Evolutionary conservation across 768 basidiomycete genomes (phyloP).

Genomic region (Sarcodon aspratus): DNA sequence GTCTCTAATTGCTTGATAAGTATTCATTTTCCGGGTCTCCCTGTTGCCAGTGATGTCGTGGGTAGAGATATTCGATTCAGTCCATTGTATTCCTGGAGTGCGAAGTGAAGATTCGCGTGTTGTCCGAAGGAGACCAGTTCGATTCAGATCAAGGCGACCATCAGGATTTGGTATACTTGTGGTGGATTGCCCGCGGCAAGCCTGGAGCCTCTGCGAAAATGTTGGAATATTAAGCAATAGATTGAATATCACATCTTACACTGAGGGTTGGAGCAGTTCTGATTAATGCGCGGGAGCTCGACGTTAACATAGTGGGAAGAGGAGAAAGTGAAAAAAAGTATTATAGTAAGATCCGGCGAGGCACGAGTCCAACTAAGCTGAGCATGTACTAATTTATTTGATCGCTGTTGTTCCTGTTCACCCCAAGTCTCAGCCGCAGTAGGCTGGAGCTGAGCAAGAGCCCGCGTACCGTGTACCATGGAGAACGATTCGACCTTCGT

Average conservation of each 20-base stretch:
- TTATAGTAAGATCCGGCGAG: no score
- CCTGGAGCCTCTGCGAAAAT: background rate
- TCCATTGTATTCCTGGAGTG: slow-evolving; percentile 64
- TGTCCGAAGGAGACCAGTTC: slow-evolving; percentile 53
- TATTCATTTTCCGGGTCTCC: slow-evolving; percentile 91
- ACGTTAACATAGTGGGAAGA: no score
- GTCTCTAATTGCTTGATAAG: slow-evolving; percentile 89
- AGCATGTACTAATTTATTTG: background rate
- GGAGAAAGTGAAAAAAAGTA: no score
- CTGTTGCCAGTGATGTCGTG: slow-evolving; percentile 53
- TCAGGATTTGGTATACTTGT: slow-evolving; percentile 60
- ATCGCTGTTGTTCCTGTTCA: slow-evolving; percentile 3
- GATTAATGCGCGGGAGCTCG: no score
- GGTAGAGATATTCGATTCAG: slow-evolving; percentile 37
- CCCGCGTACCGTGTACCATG: slow-evolving; percentile 27
- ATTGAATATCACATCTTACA: no score
- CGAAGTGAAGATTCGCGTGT: slow-evolving; percentile 64
- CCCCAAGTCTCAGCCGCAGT: slow-evolving; percentile 8
- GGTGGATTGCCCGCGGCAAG: slow-evolving; percentile 41
- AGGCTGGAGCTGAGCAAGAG: no score
- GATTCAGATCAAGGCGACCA: slow-evolving; percentile 64
- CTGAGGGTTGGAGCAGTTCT: no score
- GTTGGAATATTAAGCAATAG: no score
- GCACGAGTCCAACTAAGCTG: no score
- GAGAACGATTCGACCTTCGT: slow-evolving; percentile 81